These are phyloP conservation scores for Casuarina cunninghamiana DNA, from an alignment of 306 rosid species.

Conservation along the genomic window DNA sequence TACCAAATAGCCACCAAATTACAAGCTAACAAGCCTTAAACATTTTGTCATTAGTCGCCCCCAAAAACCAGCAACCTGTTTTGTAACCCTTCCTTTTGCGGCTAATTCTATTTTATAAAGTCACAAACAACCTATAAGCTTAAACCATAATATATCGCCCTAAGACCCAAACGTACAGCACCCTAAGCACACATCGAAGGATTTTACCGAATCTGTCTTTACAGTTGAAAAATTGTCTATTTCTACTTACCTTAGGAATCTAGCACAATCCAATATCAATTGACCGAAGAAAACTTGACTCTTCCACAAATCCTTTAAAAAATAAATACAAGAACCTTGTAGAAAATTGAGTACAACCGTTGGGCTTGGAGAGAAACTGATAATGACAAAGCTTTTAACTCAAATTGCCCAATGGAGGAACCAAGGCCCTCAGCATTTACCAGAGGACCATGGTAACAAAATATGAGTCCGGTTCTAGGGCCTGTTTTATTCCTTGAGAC, in stretches of 20 bases:
- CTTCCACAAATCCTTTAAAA: background rate
- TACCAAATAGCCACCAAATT: too few relatives aligned
- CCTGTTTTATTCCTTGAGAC: background rate
- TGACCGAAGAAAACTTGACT: background rate
- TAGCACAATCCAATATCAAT: background rate
- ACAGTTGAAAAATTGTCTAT: background rate
- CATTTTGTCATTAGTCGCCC: too few relatives aligned
- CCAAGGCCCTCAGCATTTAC: background rate
- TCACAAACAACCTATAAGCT: background rate
- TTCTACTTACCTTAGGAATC: background rate
- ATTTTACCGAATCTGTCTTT: background rate
- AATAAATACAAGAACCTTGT: background rate
- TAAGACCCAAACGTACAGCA: background rate
- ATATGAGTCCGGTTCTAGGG: background rate
- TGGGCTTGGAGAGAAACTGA: background rate
- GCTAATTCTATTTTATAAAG: too few relatives aligned
- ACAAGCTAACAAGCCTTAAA: too few relatives aligned
- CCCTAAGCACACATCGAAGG: background rate
- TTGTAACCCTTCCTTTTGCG: background rate
- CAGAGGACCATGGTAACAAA: background rate
- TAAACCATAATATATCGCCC: background rate
- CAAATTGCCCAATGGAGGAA: background rate
- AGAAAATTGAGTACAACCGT: background rate
- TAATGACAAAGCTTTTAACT: background rate
- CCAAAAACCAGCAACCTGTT: too few relatives aligned